Conservation (phyloP, 1,284 basidiomycete species). For the Puccinia polysora region DNA sequence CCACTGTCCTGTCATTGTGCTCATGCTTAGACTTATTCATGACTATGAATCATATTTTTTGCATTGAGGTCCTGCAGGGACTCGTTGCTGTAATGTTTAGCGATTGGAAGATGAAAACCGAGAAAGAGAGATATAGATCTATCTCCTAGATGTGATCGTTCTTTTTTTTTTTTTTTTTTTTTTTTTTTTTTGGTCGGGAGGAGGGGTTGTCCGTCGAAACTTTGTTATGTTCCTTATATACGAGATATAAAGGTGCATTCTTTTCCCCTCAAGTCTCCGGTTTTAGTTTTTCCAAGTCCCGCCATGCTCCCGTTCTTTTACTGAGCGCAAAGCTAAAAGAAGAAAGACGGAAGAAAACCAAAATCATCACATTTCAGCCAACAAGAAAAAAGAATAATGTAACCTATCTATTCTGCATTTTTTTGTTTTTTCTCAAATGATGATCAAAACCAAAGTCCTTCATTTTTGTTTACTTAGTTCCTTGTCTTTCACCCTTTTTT, state of each 20-base stretch:
- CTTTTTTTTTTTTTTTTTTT: slow-evolving; percentile 12
- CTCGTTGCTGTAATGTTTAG: slow-evolving; percentile 31
- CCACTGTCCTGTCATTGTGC: background rate
- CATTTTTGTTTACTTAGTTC: no score
- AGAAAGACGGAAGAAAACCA: no score
- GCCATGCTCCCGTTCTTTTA: no score
- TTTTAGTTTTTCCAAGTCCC: no score
- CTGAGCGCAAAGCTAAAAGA: no score
- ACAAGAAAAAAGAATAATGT: no score
- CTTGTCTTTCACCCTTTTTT: background rate
- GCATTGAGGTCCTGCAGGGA: slow-evolving; percentile 16
- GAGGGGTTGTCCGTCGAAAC: no score
- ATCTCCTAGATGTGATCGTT: background rate
- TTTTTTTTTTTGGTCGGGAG: slow-evolving; percentile 24
- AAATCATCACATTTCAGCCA: no score
- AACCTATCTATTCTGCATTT: no score
- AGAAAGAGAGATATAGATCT: background rate
- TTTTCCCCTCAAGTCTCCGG: no score
- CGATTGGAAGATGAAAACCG: background rate
- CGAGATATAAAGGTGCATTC: no score
- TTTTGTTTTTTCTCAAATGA: background rate
- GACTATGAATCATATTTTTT: background rate
- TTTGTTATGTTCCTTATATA: no score
- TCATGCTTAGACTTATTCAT: background rate
- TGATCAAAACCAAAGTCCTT: background rate